Base-by-base conservation (phyloP, 2,329 filamentous ascomycete genomes). In the Helminthosporium solani region DNA sequence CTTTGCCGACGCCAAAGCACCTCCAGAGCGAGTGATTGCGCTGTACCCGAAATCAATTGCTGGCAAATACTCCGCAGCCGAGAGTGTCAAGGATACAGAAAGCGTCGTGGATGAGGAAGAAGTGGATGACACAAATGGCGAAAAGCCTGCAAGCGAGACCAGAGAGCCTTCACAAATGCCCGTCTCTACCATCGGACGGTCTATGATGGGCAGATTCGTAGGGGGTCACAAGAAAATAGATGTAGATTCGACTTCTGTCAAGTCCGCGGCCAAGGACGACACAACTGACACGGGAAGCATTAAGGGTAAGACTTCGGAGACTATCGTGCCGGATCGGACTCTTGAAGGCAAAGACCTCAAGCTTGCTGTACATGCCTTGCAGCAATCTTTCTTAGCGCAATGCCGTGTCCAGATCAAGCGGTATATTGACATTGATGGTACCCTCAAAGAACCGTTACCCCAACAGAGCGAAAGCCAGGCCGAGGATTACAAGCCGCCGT, bases 1-100 rank as follows among this genome's bases (percentile, higher is more conserved):
- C 2, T 97, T 97, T 71, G 88, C 88, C 3, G 87, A 94, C 43
- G 90, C 96, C 2, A 84, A 89, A 58, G 91, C 94, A 0, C 89
- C 94, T 0, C 92, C 94, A 0, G 90, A 95, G 65, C 80, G 88
- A 40, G 94, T 97, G 2, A 84, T 99, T 51, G 83, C 82, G 33
- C 72, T 97, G 8, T 99, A 90, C 58, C 94, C 94, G 2, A 84
- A 78, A 49, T 78, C 84, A 7, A 95, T 99, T 54, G 87, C 92
- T 1, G 94, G 94, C 0, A 83, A 89, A 19, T 72, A 95, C 2
- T 90, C 90, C 0, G 79, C 76, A 1, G 75, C 84, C 54, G 76
- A 78, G 18, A 77, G 75, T 27, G 74, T 81, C 7, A 74, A 76
- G 2, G 69, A 72, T 3, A 70, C 71, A 5, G 67, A 73, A 0